These are phyloP conservation scores for Conticribra weissflogii DNA, from an alignment of 108 stramenopile species.

Conservation along the genomic window DNA sequence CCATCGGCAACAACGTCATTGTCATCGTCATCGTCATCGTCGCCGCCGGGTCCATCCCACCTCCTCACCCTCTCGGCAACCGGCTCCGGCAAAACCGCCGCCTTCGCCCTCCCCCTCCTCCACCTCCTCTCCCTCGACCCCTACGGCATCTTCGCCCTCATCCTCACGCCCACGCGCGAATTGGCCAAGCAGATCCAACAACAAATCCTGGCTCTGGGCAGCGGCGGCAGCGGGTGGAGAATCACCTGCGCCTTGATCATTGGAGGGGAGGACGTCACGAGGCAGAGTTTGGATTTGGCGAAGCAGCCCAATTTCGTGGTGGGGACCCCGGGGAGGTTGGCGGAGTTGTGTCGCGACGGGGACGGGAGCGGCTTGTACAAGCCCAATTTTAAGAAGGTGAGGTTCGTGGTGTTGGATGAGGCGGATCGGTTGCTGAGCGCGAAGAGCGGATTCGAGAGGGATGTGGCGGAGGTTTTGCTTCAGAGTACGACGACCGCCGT, in stretches of 20 bases:
- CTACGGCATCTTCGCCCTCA: constrained; percentile 91
- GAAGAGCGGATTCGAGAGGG: constrained; percentile 86
- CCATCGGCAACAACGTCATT: too few species aligned
- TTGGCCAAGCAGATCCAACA: constrained; percentile 97
- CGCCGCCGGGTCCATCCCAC: too few species aligned
- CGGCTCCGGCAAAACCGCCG: constrained; percentile 92
- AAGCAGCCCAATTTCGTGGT: constrained; percentile 93
- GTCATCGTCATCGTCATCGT: too few species aligned
- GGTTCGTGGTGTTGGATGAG: constrained; percentile 95
- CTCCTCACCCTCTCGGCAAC: constrained; percentile 77
- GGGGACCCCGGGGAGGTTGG: constrained; percentile 95
- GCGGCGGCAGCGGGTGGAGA: constrained; percentile 64
- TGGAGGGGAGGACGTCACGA: constrained; percentile 88
- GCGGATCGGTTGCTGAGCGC: constrained; percentile 94
- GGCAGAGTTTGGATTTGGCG: constrained; percentile 74
- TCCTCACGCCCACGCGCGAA: constrained; percentile 96
- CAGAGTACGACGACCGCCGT: constrained; percentile 44
- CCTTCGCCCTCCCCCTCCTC: constrained; percentile 91
- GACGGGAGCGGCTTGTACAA: constrained; percentile 39
- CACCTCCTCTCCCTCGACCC: constrained; percentile 85
- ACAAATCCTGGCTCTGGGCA: constrained; percentile 91
- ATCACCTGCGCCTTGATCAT: constrained; percentile 83
- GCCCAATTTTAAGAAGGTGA: constrained; percentile 74
- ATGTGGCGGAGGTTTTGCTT: constrained; percentile 88
- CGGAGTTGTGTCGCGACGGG: constrained; percentile 74